Base-by-base conservation (phyloP, 805 yeast genomes). In the Saccharomyces mikatae region DNA sequence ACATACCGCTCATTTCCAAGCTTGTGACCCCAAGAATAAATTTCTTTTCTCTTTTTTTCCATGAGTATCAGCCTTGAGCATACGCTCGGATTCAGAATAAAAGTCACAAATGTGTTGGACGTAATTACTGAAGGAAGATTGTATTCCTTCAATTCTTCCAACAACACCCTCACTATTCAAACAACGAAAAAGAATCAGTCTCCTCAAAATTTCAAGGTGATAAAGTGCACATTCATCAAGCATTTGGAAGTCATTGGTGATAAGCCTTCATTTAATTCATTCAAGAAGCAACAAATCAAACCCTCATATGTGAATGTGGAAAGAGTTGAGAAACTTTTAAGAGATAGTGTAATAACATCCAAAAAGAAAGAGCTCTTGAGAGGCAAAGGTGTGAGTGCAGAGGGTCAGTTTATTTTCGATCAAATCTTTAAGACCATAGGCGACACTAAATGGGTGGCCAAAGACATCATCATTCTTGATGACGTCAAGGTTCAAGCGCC, bases 221-320 rank as follows among this genome's bases (percentile, higher is more conserved):
- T 86, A 52, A 83, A 82, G 63, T 74, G 81, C 8, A 66, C 81
- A 1, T 84, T 80, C 64, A 77, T 86, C 57, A 83, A 81, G 62
- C 72, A 74, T 5, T 72, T 85, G 17, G 73, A 74, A 26, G 78
- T 77, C 10, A 60, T 73, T 51, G 80, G 76, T 48, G 78, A 69
- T 58, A 75, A 69, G 54, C 62, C 65, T 6, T 36, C 56, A 14
- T 54, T 60, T 10, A 62, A 65, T 46, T 52, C 58, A n/a, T 71
- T 70, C 52, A 66, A 64, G 49, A 66, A 59, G 50, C 71, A 71
- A 29, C 66, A 59, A 27, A 66, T 75, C 21, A 60, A 62, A 46
- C 72, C 75, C 30, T 67, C 68, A 10, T 65, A 69, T 22, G 71
- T 74, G 10, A 59, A 69, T 48, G 50, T 71, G 5, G 62, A 62